phyloP scores from a whole-genome alignment of 768 basidiomycete genomes.

The Cystobasidium ongulense region DNA sequence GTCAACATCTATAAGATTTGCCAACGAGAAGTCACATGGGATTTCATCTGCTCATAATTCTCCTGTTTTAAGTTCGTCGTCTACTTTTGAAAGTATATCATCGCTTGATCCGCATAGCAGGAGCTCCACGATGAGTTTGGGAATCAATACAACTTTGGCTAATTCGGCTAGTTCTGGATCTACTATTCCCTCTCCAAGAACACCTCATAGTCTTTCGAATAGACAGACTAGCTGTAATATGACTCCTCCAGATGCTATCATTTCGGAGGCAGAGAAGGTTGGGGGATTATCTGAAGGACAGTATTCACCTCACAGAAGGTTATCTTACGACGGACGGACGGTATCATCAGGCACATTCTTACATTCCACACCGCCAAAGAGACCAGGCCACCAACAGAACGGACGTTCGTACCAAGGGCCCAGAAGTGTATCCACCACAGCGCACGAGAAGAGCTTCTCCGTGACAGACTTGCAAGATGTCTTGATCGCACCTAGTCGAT shows the following conservation, averaged over 20 bases:
- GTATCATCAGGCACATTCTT: not conserved
- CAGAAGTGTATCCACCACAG: not conserved
- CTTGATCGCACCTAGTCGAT: not conserved
- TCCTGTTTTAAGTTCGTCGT: not conserved
- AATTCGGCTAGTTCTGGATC: not conserved
- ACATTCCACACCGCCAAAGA: not conserved
- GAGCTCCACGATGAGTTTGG: not conserved
- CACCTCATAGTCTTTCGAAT: not conserved
- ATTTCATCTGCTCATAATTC: conserved; percentile 11
- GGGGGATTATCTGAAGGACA: not conserved
- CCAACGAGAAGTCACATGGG: not conserved
- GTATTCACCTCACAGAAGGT: not conserved
- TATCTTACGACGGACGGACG: not conserved
- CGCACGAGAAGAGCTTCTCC: not conserved
- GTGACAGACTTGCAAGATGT: conserved; percentile 10
- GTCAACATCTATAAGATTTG: not conserved
- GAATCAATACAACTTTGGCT: not conserved
- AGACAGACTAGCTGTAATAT: conserved; percentile 2
- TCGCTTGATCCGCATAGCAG: not conserved
- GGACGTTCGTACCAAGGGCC: conserved; percentile 4
- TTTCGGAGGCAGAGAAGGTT: not conserved
- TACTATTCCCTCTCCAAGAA: conserved; percentile 4
- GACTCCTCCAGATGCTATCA: not conserved
- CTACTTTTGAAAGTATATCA: not conserved
- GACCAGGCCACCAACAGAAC: not conserved